Conservation (phyloP, 345 rosid genomes). For the Hibiscus mutabilis region DNA sequence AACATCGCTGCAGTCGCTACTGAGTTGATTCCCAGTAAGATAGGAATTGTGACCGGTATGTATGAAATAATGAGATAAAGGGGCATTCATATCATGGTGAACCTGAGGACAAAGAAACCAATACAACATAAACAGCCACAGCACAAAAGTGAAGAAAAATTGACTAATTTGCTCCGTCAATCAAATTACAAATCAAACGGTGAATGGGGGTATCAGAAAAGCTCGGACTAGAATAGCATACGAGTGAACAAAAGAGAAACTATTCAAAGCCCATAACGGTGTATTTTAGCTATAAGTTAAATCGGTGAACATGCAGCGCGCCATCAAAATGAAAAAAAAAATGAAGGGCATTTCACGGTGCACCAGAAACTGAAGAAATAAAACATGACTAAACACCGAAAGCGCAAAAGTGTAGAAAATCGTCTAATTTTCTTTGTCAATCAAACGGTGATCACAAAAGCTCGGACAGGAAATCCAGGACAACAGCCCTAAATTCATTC, state of each 20-base stretch:
- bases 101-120: constrained; percentile 38
- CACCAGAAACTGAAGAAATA: constrained; percentile 38
- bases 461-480: neutral
- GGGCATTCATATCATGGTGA: constrained; percentile 83
- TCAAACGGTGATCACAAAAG: neutral
- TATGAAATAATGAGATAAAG: constrained; percentile 85
- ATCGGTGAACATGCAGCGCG: too few relatives aligned
- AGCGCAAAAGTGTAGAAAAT: neutral
- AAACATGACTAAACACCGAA: neutral
- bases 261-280: too few relatives aligned
- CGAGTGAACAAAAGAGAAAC: neutral
- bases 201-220: neutral
- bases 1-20: constrained; percentile 85
- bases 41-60: constrained; percentile 92
- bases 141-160: neutral
- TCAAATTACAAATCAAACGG: neutral
- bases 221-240: neutral
- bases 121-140: constrained; percentile 1
- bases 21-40: constrained; percentile 92
- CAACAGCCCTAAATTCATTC: neutral
- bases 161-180: neutral
- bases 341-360: constrained; percentile 54
- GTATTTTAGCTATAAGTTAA: too few relatives aligned
- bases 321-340: too few relatives aligned
- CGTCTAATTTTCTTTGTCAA: neutral